Evolutionary conservation across 768 basidiomycete genomes (phyloP).

Genomic region (Hemileccinum rubropunctum): DNA sequence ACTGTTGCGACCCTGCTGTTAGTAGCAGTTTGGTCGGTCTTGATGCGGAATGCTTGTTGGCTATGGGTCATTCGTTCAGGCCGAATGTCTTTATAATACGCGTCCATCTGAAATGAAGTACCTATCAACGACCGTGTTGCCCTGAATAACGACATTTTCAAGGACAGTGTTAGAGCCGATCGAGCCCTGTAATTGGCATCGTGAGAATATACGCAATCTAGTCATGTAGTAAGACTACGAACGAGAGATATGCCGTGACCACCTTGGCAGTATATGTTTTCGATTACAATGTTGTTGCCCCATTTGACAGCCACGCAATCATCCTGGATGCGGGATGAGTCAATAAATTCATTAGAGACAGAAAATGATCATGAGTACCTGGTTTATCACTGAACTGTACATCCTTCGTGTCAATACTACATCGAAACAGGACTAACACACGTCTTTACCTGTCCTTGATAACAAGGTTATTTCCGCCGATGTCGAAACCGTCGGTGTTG

Average conservation of each 20-base stretch:
- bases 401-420: neutral
- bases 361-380: slow-evolving; percentile 11
- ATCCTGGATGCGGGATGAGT: slow-evolving; percentile 36
- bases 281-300: slow-evolving; percentile 45
- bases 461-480: slow-evolving; percentile 33
- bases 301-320: slow-evolving; percentile 59
- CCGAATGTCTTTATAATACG: neutral
- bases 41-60: slow-evolving; percentile 59
- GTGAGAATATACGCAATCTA: neutral
- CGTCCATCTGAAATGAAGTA: slow-evolving; percentile 15
- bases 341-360: neutral
- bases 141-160: slow-evolving; percentile 43
- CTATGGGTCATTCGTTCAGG: slow-evolving; percentile 26
- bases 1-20: slow-evolving; percentile 48
- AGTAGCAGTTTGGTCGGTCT: slow-evolving; percentile 46
- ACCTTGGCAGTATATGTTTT: slow-evolving; percentile 49
- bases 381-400: slow-evolving; percentile 24
- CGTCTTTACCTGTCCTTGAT: slow-evolving; percentile 28
- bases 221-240: neutral
- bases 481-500: slow-evolving; percentile 54
- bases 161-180: slow-evolving; percentile 47
- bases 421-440: neutral
- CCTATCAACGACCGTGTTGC: slow-evolving; percentile 59
- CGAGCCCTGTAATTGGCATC: slow-evolving; percentile 43
- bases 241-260: slow-evolving; percentile 67